Conservation (phyloP, 371 early-diverging fungal species). For the Mortierella sp. region DNA sequence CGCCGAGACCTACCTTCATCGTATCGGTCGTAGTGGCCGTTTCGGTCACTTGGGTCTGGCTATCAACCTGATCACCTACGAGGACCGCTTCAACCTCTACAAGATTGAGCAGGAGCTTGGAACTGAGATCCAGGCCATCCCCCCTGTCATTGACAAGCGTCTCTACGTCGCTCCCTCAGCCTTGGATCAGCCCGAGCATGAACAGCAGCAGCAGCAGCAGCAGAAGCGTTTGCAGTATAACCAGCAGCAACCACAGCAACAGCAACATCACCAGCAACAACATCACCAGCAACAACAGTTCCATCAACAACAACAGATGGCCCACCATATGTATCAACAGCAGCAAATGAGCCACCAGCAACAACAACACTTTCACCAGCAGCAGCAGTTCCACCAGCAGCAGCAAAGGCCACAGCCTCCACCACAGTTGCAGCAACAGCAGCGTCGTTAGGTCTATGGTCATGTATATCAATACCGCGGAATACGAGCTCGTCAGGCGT, state of each 20-base stretch:
- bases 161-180: conserved; percentile 82
- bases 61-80: conserved; percentile 96
- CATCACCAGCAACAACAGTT: conserved; percentile 15
- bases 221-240: conserved; percentile 58
- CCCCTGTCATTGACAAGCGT: conserved; percentile 86
- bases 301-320: conserved; percentile 27
- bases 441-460: conserved; percentile 2
- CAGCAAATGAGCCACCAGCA: conserved; percentile 47
- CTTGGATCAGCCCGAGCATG: conserved; percentile 62
- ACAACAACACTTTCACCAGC: conserved; percentile 25
- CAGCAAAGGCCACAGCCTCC: conserved; percentile 10
- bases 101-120: conserved; percentile 95
- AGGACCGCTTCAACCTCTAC: conserved; percentile 88
- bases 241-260: conserved; percentile 44
- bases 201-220: conserved; percentile 56
- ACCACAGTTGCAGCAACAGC: conserved; percentile 13
- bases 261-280: not conserved
- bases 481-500: not conserved
- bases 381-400: conserved; percentile 13
- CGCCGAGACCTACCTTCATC: conserved; percentile 95
- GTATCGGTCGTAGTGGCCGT: conserved; percentile 98
- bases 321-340: conserved; percentile 29
- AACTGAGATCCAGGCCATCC: conserved; percentile 98
- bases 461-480: no score
- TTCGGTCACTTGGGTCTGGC: conserved; percentile 99